Evolutionary conservation across 331 rosid genomes (phyloP).

Genomic region (Rhamnella rubrinervis): DNA sequence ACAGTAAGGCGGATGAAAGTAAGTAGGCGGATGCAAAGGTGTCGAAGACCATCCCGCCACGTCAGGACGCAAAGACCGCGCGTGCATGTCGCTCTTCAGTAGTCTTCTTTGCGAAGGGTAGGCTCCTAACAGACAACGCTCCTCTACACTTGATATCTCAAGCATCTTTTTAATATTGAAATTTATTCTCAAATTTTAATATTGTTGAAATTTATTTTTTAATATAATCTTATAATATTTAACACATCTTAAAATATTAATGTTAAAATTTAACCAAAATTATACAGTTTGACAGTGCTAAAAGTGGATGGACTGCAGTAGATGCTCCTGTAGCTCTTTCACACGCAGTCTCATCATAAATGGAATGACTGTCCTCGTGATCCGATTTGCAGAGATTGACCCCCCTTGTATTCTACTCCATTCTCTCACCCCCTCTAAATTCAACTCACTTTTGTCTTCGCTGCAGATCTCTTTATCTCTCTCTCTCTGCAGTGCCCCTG

Average conservation of each 20-base stretch:
- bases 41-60: constrained; percentile 30
- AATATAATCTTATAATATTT: too few relatives aligned
- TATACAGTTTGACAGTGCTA: too few relatives aligned
- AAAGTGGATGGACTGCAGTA: too few relatives aligned
- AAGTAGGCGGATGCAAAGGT: neutral
- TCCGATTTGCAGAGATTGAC: constrained; percentile 22
- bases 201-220: too few relatives aligned
- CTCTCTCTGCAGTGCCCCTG: neutral
- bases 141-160: too few relatives aligned
- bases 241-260: too few relatives aligned
- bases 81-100: constrained; percentile 30
- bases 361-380: constrained; percentile 1
- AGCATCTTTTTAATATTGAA: too few relatives aligned
- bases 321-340: neutral
- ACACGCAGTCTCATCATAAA: neutral
- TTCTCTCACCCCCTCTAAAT: constrained; percentile 5
- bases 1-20: too few relatives aligned
- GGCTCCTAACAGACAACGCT: constrained; percentile 5
- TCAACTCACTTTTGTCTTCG: neutral
- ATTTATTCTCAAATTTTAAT: too few relatives aligned
- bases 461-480: neutral
- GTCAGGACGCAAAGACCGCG: constrained; percentile 37
- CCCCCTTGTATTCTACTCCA: neutral
- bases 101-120: constrained; percentile 16
- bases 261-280: too few relatives aligned